Base-by-base conservation (phyloP, 2,329 filamentous ascomycete species). In the Teratosphaeria gauchensis region DNA sequence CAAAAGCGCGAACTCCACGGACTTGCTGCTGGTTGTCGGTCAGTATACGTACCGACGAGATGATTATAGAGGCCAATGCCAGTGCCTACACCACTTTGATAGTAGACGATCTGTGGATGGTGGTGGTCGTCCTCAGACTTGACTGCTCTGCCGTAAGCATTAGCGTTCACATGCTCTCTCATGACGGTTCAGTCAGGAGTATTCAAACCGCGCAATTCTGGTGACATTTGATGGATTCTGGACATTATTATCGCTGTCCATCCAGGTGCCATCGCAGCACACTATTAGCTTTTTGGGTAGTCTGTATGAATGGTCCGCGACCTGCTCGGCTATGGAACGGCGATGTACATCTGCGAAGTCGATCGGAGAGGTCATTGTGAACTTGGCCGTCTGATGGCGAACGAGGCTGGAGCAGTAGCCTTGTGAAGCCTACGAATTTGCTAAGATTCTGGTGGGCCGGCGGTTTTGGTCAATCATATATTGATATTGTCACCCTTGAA, bases 91-190 rank as follows among this genome's bases (percentile, higher is more conserved):
- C 72, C 72, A 51, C 68, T 67, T 61, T 74, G 72, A 55, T 74
- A 74, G 62, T 72, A 73, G n/a, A 73, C 70, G 30, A 74, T 71
- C 46, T 74, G 72, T 35, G 70, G 65, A 57, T 72, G 68, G 51
- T 72, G 66, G 21, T 65, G 59, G 48, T 69, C 67, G 54, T 73
- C 72, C 55, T 70, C 68, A 19, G 65, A 58, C 55, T 64, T 64
- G 59, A 73, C 69, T 6, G 71, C 71, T 57, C 71, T 62, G 42
- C 42, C 9, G 19, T 4, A 48, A 48, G 42, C 42, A 21, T 48
- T 21, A 48, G 19, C 19, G 7, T 48, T 8, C 9, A 48, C 35
- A 21, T 21, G n/a, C 8, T 21, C 8, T 21, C 5, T 21, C 2
- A 11, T 19, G 16, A 19, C n/a, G 19, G 9, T 8, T 19, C 42